These are phyloP conservation scores for Hymenoscyphus scutula DNA, from an alignment of 2,329 filamentous ascomycete genomes.

Conservation along the genomic window DNA sequence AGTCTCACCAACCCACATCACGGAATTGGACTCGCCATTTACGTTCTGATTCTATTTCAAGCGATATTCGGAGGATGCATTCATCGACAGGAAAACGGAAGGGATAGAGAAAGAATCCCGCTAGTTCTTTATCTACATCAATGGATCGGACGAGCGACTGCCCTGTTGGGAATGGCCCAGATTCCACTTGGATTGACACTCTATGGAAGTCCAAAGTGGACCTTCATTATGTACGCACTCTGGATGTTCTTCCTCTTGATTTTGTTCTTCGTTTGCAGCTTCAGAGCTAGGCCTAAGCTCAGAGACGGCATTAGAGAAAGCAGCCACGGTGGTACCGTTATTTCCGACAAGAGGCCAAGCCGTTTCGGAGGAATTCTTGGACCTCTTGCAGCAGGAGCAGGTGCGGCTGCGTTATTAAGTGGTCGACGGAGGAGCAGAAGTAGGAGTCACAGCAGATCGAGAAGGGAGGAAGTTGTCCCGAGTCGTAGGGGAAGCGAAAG, in stretches of 20 bases:
- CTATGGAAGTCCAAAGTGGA: constrained; percentile 81
- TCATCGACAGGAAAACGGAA: constrained; percentile 37
- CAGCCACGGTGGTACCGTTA: constrained; percentile 46
- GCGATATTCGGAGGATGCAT: constrained; percentile 67
- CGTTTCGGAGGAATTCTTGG: constrained; percentile 48
- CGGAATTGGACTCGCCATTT: constrained; percentile 77
- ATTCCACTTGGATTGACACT: constrained; percentile 85
- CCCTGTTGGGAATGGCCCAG: constrained; percentile 80
- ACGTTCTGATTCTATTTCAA: constrained; percentile 69
- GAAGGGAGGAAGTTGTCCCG: constrained; percentile 17
- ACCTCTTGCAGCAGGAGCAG: constrained; percentile 56
- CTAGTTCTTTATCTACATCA: constrained; percentile 61
- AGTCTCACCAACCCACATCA: constrained; percentile 81
- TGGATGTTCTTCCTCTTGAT: constrained; percentile 70
- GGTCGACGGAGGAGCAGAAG: constrained; percentile 39
- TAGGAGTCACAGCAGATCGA: constrained; percentile 25
- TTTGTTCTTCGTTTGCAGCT: constrained; percentile 77
- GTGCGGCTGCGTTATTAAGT: constrained; percentile 52
- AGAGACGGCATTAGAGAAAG: constrained; percentile 36
- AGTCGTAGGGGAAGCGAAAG: constrained; percentile 45
- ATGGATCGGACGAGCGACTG: constrained; percentile 77
- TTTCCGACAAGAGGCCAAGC: constrained; percentile 44
- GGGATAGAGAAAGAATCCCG: constrained; percentile 44
- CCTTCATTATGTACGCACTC: constrained; percentile 83
- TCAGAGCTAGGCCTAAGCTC: constrained; percentile 58